Evolutionary conservation across 2,329 filamentous ascomycete genomes (phyloP), one percentile per base, ranked within the genome.

Genomic region (Claviceps paspali): DNA sequence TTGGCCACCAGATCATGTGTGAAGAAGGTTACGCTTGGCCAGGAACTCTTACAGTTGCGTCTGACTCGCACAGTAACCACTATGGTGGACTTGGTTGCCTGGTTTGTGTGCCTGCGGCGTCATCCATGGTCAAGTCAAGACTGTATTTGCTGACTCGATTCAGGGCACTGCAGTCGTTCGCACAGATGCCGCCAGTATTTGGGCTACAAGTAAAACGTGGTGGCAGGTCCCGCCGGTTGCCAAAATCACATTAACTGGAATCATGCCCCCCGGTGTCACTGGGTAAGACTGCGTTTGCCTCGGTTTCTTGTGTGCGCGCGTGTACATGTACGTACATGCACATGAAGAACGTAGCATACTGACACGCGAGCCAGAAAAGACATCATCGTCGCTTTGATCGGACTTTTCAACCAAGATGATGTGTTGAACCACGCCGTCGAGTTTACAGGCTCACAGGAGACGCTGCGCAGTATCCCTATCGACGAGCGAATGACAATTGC

Each of bases 351-450:
- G 5, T 31, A 11, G 15, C 31, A 17, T 12, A 33, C 31, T 33
- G 22, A 33, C 22, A 17, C 9, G 8, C 10, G 31, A n/a, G 5
- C 10, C 22, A 33, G 31, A 21, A 96, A 98, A 59, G 91, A 96
- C 55, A 82, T 94, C 10, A 96, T 96, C 46, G 73, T 95, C 19
- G 83, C 85, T 1, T 68, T 96, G 1, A 92, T 84, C 47, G 83
- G 82, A 1, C 61, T 94, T 0, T 92, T 96, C 64, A 75, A 81
- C 38, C 80, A 85, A 47, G 84, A 94, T 31, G 84, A 95, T 29
- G 88, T 95, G 0, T 67, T 95, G 11, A 96, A 96, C 60, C 85
- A 94, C 52, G 76, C 76, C 5, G 78, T 96, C 42, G 88, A 96
- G 52, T 94, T 95, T 50, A 76, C 75, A 0, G 88, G 87, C 10